Evolutionary conservation across 495 filamentous ascomycete genomes (phyloP), one percentile per base, ranked within the genome.

Genomic region (Talaromyces proteolyticus): DNA sequence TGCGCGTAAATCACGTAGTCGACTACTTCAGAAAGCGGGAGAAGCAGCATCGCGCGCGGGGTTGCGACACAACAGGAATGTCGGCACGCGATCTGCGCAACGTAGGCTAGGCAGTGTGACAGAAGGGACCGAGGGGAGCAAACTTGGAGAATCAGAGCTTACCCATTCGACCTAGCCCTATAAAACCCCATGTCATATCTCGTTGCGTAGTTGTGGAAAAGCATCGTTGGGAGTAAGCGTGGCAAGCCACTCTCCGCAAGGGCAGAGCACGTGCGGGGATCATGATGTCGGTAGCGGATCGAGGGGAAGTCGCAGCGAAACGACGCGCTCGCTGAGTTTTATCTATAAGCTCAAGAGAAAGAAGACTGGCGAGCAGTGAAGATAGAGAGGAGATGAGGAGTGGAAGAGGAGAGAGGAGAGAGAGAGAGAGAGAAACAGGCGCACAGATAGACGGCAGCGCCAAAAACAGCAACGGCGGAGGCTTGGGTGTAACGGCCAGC

Each of bases 151-250:
- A 25, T 25, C 18, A 44, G 1, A 10, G 64, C 81, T 42, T 76
- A 89, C 84, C 89, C 89, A 95, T 95, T 59, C 88, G 86, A 6
- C 89, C 89, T 22, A 95, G 68, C 3, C 89, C 89, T 55, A 95
- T 84, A 64, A 95, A 94, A 11, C 88, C 89, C 76, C 84, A 91
- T 56, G 77, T 82, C 52, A 82, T 80, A 57, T 80, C 67, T 49
- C 78, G 69, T 22, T 60, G 68, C 29, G 67, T 22, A 4, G 80
- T 77, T 0, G 66, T 72, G 21, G 85, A 82, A 54, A 88, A 88
- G 29, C 64, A 57, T 54, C 82, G 47, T 25, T 39, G 47, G 8
- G 47, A 21, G 37, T 11, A 16, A 16, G n/a, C 7, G 18, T 17
- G 14, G 38, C 18, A n/a, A 22, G 47, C 18, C 18, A 21, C 29